Evolutionary conservation across 2,329 filamentous ascomycete genomes (phyloP).

Genomic region (Amesomyces nigricolor): DNA sequence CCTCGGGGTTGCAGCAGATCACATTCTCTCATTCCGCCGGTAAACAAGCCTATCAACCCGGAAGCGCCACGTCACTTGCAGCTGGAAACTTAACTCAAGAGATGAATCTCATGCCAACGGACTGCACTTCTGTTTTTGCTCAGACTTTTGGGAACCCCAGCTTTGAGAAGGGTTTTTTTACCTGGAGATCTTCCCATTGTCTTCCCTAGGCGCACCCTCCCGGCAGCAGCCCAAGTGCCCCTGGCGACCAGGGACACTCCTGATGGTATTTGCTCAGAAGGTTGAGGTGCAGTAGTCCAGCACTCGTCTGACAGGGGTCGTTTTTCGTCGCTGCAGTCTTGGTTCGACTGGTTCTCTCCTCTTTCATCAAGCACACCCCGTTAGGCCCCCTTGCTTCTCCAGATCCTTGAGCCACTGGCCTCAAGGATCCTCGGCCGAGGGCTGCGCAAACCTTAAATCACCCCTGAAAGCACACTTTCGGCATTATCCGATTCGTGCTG

Average conservation of each 20-base stretch:
- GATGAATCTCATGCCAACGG: conserved; percentile 6
- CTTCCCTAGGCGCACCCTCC: conserved; percentile 10
- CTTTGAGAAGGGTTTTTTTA: not conserved
- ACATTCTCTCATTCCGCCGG: conserved; percentile 18
- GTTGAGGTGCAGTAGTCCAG: conserved; percentile 15
- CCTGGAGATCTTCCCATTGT: not conserved
- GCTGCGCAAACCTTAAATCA: not conserved
- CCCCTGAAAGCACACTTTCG: conserved; percentile 2
- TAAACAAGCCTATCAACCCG: conserved; percentile 16
- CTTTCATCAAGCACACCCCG: not conserved
- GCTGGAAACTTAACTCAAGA: conserved; percentile 11
- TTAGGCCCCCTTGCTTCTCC: not conserved
- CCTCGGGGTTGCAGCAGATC: conserved; percentile 17
- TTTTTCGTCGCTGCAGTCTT: conserved; percentile 3
- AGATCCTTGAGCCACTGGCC: conserved; percentile 1
- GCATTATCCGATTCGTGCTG: not conserved
- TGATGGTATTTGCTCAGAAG: conserved; percentile 15
- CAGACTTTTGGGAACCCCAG: conserved; percentile 11
- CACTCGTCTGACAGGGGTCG: conserved; percentile 13
- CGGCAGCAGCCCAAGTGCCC: conserved; percentile 9
- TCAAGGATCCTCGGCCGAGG: not conserved
- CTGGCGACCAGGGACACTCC: conserved; percentile 19
- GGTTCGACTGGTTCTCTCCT: conserved; percentile 1
- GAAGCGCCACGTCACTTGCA: conserved; percentile 18
- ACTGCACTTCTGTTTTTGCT: conserved; percentile 11